A percentile compares a stretch with the other conserved stretches of the same genome.
These are phyloP conservation scores for Astragalus glycyphyllos DNA, from an alignment of 306 rosid species.

Conservation along the genomic window DNA sequence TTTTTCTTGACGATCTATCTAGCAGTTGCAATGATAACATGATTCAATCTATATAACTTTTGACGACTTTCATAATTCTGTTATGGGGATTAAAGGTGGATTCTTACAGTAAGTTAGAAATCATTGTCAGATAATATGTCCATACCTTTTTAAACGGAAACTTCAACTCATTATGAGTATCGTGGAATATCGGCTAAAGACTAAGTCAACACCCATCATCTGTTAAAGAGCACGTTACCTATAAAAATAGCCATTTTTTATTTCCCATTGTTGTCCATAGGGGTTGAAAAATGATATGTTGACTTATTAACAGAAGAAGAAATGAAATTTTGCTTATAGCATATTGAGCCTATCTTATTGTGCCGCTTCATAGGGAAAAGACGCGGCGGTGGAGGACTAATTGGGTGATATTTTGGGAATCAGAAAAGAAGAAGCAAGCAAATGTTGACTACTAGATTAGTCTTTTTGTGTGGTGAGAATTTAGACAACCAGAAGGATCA, in stretches of 20 bases:
- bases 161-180: conserved; percentile 1
- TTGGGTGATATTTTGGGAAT: conserved; percentile 29
- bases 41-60: neutral
- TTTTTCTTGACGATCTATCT: neutral
- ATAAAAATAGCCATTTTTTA: neutral
- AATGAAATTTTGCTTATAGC: neutral
- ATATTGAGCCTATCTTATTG: neutral
- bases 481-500: neutral
- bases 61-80: conserved; percentile 9
- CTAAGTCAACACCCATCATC: conserved; percentile 10
- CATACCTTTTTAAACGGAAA: conserved; percentile 16
- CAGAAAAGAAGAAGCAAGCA: conserved; percentile 14
- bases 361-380: neutral
- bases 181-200: conserved; percentile 14
- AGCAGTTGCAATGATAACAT: conserved; percentile 25
- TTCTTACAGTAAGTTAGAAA: neutral
- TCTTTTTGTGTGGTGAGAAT: conserved; percentile 35
- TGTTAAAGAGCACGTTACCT: neutral
- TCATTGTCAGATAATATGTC: conserved; percentile 3
- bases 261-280: neutral
- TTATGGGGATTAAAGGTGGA: conserved; percentile 3
- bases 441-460: conserved; percentile 18
- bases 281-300: conserved; percentile 22
- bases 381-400: neutral
- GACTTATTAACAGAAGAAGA: conserved; percentile 15